Base-by-base conservation (phyloP, 75 land plant genomes). In the Ceratopteris richardii region DNA sequence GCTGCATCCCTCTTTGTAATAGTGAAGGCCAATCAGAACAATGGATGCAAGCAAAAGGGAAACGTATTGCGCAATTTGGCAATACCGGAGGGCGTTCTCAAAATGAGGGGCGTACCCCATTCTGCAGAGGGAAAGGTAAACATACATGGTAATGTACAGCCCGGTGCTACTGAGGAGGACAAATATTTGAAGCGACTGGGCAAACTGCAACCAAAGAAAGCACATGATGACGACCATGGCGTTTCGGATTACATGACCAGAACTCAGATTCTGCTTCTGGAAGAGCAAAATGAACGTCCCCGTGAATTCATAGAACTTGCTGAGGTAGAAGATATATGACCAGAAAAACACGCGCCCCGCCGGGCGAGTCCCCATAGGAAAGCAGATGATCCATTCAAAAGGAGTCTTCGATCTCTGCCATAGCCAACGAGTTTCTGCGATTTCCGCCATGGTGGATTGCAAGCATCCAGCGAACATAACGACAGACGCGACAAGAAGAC, bases 271-370 rank as follows among this genome's bases (percentile, higher is more conserved):
- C 17, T 79, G 69, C 56, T 67, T 77, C 16, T 71, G 64, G 47
- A 82, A 64, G 54, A 85, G 57, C 46, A 58, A 30, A 63, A 77
- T 62, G 62, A 67, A 70, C 37, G 80, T 72, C 4, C 74, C 64
- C 37, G 71, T 39, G 26, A 77, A 75, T 63, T 76, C 83, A 54
- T 81, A 80, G 68, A 73, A 84, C 13, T 82, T 75, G 12, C 83
- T 74, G 61, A 87, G 75, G 75, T 87, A 87, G 71, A 76, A 87
- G 13, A 64, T 62, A 64, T 87, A 87, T 27, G 84, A 80, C 91
- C 84, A 87, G 84, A 87, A 87, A 82, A 83, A 87, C 16, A 87
- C 84, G 29, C 91, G 66, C 5, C 91, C 87, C 22, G 81, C 51
- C 57, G 91, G 81, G 17, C 88, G 80, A 21, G 84, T 80, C 26